Base-by-base conservation (phyloP, 2,329 filamentous ascomycete species). In the Exophiala sp. region DNA sequence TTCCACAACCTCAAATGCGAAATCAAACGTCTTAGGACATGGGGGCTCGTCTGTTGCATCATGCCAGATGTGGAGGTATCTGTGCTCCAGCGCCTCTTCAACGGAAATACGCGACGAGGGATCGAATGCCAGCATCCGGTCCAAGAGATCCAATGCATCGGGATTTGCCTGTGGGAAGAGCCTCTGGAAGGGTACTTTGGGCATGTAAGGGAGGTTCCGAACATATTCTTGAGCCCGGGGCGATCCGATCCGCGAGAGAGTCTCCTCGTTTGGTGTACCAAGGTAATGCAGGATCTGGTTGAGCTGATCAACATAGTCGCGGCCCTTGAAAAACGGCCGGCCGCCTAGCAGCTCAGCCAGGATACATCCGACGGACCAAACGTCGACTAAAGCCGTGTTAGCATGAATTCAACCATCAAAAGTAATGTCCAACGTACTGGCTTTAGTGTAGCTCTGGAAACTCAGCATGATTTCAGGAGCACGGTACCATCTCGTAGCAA, bases 391-490 rank as follows among this genome's bases (percentile, higher is more conserved):
- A 33, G 51, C 8, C 35, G 21, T 39, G 21, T 57, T 42, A 56
- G 48, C 34, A 38, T 7, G 43, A 38, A 42, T 38, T 44, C 7
- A 32, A 4, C 38, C n/a, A 16, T 24, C 18, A 61, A 47, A 29
- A 38, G 53, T 21, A 36, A 18, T 38, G 33, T 33, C 12, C 7
- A 29, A 92, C 91, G 53, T 84, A 97, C 94, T 99, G 65, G 94
- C 94, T 90, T 99, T 99, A 67, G 94, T 99, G 75, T 99, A 99
- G 78, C 91, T 96, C 75, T 97, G 92, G 83, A 99, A 99, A 78
- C 91, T 96, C 72, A 99, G 78, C 94, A 99, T 99, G 65, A 99
- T 99, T 74, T 99, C 94, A 4, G 94, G 94, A 3, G 94, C 94
- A 75, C 94, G 87, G 73, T 99, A 99, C 94, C 94, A 99, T 77